phyloP scores from a whole-genome alignment of 331 rosid genomes.

The Cydonia oblonga region DNA sequence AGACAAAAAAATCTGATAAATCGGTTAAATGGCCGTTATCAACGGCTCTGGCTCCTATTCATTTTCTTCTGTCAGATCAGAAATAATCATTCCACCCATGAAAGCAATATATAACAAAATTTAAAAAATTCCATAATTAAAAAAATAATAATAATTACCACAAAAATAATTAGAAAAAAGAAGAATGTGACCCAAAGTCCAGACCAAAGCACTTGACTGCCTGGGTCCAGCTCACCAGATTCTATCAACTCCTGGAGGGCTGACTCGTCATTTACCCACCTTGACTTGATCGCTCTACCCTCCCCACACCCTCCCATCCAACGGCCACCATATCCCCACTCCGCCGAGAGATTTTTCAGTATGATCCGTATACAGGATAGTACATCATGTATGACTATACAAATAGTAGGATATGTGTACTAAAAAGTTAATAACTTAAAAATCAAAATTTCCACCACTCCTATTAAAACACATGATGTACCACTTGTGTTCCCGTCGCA shows the following conservation, averaged over 20 bases:
- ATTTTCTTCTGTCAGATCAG: not conserved
- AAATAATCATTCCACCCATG: not conserved
- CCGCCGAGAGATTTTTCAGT: not conserved
- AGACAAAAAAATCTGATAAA: not conserved
- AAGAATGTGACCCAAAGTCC: not conserved
- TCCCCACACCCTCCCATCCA: constrained; percentile 4
- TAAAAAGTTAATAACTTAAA: no score
- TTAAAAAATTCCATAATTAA: not conserved
- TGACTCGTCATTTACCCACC: constrained; percentile 1
- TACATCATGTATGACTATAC: no score
- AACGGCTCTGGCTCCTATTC: not conserved
- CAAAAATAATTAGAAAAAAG: not conserved
- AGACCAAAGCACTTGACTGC: not conserved
- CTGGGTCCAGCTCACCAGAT: constrained; percentile 15
- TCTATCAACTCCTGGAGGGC: not conserved
- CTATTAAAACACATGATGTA: no score
- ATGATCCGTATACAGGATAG: no score
- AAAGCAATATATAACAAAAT: not conserved
- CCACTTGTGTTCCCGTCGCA: rapidly evolving
- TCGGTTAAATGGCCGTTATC: not conserved
- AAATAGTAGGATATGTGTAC: no score
- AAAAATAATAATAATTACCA: not conserved
- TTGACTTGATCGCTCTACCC: not conserved
- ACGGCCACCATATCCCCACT: constrained; percentile 10
- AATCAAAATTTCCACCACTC: no score